A percentile compares a stretch with the other conserved stretches of the same genome.
These are phyloP conservation scores for Didymella lethalis DNA, from an alignment of 2,329 filamentous ascomycete genomes.

Conservation along the genomic window DNA sequence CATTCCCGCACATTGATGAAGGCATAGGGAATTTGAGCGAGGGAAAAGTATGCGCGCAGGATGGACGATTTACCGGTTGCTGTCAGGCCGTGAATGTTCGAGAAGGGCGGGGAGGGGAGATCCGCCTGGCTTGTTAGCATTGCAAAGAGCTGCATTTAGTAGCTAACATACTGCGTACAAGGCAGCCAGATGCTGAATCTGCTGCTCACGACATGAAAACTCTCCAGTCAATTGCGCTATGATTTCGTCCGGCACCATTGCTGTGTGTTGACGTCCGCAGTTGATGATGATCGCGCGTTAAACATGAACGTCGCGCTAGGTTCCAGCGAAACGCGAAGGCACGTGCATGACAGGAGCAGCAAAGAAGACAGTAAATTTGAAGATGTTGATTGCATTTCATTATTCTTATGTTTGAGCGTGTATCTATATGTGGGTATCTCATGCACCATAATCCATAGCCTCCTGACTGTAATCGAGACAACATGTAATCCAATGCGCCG, in stretches of 20 bases:
- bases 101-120: conserved; percentile 73
- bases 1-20: conserved; percentile 76
- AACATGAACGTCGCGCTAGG: conserved; percentile 26
- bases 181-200: conserved; percentile 56
- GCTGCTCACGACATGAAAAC: conserved; percentile 57
- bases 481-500: conserved; percentile 33
- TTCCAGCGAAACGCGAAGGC: conserved; percentile 29
- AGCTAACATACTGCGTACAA: conserved; percentile 53
- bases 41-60: conserved; percentile 66
- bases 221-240: conserved; percentile 46
- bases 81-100: conserved; percentile 84
- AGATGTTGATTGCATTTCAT: not conserved
- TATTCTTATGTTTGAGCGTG: conserved; percentile 2
- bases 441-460: conserved; percentile 9
- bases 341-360: conserved; percentile 25
- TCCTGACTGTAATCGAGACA: conserved; percentile 15
- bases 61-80: conserved; percentile 87
- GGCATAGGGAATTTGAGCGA: conserved; percentile 62
- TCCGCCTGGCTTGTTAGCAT: conserved; percentile 59
- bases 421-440: conserved; percentile 21
- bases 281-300: not conserved
- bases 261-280: conserved; percentile 9
- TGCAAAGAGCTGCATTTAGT: not conserved
- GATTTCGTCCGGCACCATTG: conserved; percentile 51
- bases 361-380: not conserved